phyloP scores from a whole-genome alignment of 345 rosid species.

The Salix arbutifolia region DNA sequence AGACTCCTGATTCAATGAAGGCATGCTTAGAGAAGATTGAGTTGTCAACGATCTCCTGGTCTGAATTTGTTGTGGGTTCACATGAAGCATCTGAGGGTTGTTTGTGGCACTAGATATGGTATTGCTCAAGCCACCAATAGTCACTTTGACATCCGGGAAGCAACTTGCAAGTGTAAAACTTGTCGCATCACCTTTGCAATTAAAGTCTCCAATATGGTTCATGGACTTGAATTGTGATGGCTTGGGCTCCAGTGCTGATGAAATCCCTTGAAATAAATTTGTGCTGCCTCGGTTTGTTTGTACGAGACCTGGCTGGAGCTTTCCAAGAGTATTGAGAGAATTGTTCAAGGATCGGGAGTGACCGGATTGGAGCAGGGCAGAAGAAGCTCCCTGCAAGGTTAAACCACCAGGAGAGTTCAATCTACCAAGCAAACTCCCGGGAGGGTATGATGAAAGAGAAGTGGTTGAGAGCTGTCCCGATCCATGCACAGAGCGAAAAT shows the following conservation, averaged over 20 bases:
- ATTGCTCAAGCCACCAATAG: slow-evolving; percentile 40
- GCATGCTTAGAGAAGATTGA: slow-evolving; percentile 41
- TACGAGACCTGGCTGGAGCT: slow-evolving; percentile 37
- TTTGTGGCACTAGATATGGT: slow-evolving; percentile 33
- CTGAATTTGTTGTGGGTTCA: slow-evolving; percentile 30
- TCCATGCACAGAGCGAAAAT: slow-evolving; percentile 41
- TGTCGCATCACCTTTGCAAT: slow-evolving; percentile 29
- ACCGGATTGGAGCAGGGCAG: slow-evolving; percentile 44
- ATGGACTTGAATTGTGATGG: slow-evolving; percentile 40
- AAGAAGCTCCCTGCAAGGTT: slow-evolving; percentile 47
- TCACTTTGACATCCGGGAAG: slow-evolving; percentile 35
- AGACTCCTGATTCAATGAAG: slow-evolving; percentile 35
- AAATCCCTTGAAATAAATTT: slow-evolving; percentile 39
- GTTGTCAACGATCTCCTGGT: slow-evolving; percentile 32
- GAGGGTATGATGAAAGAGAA: slow-evolving; percentile 48
- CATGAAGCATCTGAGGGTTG: slow-evolving; percentile 41
- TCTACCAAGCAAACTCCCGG: slow-evolving; percentile 45
- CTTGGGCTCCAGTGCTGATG: slow-evolving; percentile 44
- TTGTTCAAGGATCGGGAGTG: slow-evolving; percentile 41
- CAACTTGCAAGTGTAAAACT: slow-evolving; percentile 23
- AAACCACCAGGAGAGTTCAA: slow-evolving; percentile 51
- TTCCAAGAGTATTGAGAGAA: slow-evolving; percentile 40
- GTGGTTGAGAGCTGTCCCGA: slow-evolving; percentile 52
- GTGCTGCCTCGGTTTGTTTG: slow-evolving; percentile 36
- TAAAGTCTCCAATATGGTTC: slow-evolving; percentile 41